Evolutionary conservation across 2,329 filamentous ascomycete species (phyloP), one percentile per base, ranked within the genome.

Genomic region (Calycina marina): DNA sequence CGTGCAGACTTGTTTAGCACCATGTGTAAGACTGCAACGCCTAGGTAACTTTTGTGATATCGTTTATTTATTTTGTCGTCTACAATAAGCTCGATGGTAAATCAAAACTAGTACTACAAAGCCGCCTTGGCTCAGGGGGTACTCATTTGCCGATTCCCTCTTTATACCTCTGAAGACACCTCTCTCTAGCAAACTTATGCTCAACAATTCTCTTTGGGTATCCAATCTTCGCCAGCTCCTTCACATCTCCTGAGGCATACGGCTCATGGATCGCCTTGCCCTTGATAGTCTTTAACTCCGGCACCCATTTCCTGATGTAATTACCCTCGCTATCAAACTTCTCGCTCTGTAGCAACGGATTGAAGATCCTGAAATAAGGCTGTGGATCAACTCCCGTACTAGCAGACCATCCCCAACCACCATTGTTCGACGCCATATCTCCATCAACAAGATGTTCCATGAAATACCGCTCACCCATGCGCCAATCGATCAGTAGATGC

Each of bases 321-420:
- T 72, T 70, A 0, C 84, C 86, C 0, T 77, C 62, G 0, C 67
- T 60, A 50, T 93, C 85, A 45, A 92, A 93, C 55, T 79, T 86
- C 62, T 90, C 81, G 44, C 78, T 83, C 59, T 93, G 85, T 12
- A 82, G 57, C 27, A 84, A 52, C 0, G 85, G 85, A 47, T 92
- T 93, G 57, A 93, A 93, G 31, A 93, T 80, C 5, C 84, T 68
- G 41, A 93, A 93, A 51, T 92, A 93, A 0, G 85, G 84, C 55
- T 93, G 81, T 1, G 83, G 80, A 53, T 92, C 83, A 5, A 85
- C 80, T 1, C 82, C 79, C 0, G 75, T 76, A 12, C 65, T 71
- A 4, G 77, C 73, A 85, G 40, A 39, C 28, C 51, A 54, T 4
- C 50, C 50, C 51, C 51, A 54, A 1, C 50, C 50, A 1, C 50